These are phyloP conservation scores for Botryosphaeria dothidea DNA, from an alignment of 2,329 filamentous ascomycete species.

Conservation along the genomic window DNA sequence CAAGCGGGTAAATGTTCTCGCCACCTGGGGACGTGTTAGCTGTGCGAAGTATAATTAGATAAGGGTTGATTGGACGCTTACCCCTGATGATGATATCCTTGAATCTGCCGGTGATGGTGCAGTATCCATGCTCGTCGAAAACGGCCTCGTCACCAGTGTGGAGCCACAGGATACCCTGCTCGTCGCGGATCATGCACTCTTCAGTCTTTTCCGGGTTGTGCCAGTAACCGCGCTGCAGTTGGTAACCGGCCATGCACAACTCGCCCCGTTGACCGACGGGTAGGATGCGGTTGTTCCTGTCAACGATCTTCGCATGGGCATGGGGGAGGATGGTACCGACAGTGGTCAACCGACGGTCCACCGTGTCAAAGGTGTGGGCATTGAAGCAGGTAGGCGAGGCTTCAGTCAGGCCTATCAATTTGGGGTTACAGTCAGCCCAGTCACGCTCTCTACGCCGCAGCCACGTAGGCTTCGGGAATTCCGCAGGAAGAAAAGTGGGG, in stretches of 20 bases:
- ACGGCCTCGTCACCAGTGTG: slow-evolving; percentile 43
- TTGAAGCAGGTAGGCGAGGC: slow-evolving; percentile 81
- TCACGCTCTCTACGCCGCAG: background rate
- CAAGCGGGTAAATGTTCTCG: slow-evolving; percentile 61
- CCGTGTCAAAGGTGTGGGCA: slow-evolving; percentile 71
- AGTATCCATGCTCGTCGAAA: slow-evolving; percentile 55
- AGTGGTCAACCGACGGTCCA: slow-evolving; percentile 66
- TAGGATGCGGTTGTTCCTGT: slow-evolving; percentile 64
- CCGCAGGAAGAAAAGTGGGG: background rate
- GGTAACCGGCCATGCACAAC: slow-evolving; percentile 76
- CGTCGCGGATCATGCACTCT: slow-evolving; percentile 69
- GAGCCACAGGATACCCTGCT: slow-evolving; percentile 50
- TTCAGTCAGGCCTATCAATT: slow-evolving; percentile 64
- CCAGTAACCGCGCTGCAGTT: slow-evolving; percentile 66
- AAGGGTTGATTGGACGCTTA: slow-evolving; percentile 24
- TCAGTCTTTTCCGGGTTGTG: slow-evolving; percentile 73
- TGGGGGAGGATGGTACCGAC: slow-evolving; percentile 78
- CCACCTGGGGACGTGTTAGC: slow-evolving; percentile 28
- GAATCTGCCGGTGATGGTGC: slow-evolving; percentile 71
- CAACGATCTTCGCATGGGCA: slow-evolving; percentile 72
- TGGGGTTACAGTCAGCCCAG: background rate
- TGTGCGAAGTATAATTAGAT: slow-evolving; percentile 25
- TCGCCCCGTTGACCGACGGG: slow-evolving; percentile 70
- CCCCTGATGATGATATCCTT: slow-evolving; percentile 80
- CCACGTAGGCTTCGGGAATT: background rate